Evolutionary conservation across 805 yeast genomes (phyloP), one percentile per base, ranked within the genome.

Genomic region (Isabelozyma heimii): DNA sequence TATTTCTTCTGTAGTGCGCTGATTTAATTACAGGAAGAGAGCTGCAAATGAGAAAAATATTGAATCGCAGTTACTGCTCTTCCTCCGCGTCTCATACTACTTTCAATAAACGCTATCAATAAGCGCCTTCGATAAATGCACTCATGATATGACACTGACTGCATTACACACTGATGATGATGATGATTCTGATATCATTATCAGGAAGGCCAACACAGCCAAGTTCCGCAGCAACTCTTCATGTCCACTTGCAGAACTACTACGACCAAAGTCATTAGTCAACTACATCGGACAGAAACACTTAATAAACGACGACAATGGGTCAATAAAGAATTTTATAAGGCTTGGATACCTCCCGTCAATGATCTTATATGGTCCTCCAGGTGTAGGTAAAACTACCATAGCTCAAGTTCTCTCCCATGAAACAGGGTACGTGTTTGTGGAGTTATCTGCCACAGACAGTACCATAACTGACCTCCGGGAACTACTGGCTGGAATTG

Each of bases 341-440:
- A 75, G 77, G 37, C 68, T 78, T 66, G 81, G 85, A n/a, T 72
- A 75, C 43, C 72, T 88, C 7, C 97, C 97, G 1, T 90, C 97
- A 0, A 77, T 94, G 82, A 82, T 94, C 1, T 69, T 94, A 5
- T 87, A 94, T 88, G 99, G 99, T 0, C 96, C 96, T 0, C 96
- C 97, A 1, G 99, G 99, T 0, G 91, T 90, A 2, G 92, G 94
- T 75, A 94, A 94, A 62, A 94, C 99, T 0, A 86, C 97, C 0
- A 62, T 94, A 26, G 94, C 96, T 0, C 56, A 78, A 39, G 77
- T 85, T 35, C 67, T 87, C n/a, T 84, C 91, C 0, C 60, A 68
- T 13, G 68, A 73, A n/a, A 69, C 82, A 1, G 72, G 74, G 41
- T 73, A 82, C 42, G 72, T 84, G 42, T 84, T 90, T 61, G 76